Evolutionary conservation across 768 basidiomycete species (phyloP).

Genomic region (Mycena rosella): DNA sequence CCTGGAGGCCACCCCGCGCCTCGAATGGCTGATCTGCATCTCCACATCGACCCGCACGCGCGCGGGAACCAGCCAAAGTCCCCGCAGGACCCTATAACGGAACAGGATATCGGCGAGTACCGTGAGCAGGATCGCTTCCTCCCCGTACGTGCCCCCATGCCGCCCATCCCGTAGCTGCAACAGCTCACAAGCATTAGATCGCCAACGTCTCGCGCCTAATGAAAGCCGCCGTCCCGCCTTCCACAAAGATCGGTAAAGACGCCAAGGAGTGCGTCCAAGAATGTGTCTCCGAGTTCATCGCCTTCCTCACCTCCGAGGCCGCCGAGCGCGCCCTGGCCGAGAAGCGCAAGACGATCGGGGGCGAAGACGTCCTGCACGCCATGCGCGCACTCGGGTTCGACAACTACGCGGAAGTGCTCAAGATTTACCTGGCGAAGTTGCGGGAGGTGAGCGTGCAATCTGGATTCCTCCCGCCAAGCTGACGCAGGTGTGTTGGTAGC

Average conservation of each 20-base stretch:
- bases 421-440: constrained; percentile 93
- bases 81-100: constrained; percentile 58
- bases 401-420: constrained; percentile 92
- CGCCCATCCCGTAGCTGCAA: no score
- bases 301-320: constrained; percentile 97
- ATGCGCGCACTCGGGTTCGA: constrained; percentile 95
- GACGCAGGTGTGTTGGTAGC: neutral
- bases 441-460: constrained; percentile 71
- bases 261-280: constrained; percentile 99
- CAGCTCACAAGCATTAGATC: constrained; percentile 69
- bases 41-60: neutral
- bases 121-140: constrained; percentile 95
- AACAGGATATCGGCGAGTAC: constrained; percentile 94
- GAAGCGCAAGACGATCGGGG: constrained; percentile 98
- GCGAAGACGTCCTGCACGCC: constrained; percentile 97
- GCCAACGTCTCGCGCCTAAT: constrained; percentile 98
- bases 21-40: neutral
- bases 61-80: neutral
- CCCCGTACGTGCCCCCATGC: constrained; percentile 68
- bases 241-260: constrained; percentile 98
- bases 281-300: constrained; percentile 98
- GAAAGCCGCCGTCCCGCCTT: constrained; percentile 90
- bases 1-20: no score
- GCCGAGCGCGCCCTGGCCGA: constrained; percentile 95
- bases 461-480: no score